Percentiles rank a stretch among this genome's conserved stretches.
Conservation (phyloP, 257 asterid species). For the Przewalskia tangutica region DNA sequence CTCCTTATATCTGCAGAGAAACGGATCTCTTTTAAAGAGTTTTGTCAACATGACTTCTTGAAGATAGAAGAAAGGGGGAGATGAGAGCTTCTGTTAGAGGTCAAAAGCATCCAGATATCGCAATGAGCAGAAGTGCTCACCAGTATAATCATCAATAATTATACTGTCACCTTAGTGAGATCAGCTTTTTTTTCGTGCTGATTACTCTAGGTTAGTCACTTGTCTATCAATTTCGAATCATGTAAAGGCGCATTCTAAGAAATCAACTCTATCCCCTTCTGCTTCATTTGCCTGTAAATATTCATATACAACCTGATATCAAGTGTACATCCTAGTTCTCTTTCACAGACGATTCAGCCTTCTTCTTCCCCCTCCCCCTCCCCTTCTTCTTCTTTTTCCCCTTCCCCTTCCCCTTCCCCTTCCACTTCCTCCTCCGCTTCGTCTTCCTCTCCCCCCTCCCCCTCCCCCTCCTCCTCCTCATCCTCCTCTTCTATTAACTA, state of each 20-base stretch:
- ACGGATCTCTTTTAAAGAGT: conserved; percentile 41
- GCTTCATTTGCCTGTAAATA: neutral
- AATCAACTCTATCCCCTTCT: neutral
- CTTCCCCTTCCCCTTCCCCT: too few species aligned
- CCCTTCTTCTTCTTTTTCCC: too few species aligned
- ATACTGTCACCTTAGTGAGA: neutral
- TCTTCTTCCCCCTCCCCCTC: too few species aligned
- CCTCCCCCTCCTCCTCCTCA: too few species aligned
- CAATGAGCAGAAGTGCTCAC: neutral
- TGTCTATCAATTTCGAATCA: neutral
- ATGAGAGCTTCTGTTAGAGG: neutral
- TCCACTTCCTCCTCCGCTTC: too few species aligned
- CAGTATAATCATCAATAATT: neutral
- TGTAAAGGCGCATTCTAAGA: neutral
- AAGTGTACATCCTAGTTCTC: neutral
- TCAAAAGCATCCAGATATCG: neutral
- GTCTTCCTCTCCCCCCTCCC: too few species aligned
- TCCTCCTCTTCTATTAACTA: neutral
- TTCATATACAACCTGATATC: neutral
- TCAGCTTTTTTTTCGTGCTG: neutral
- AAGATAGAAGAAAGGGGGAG: neutral
- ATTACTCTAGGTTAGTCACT: neutral
- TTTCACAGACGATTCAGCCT: neutral
- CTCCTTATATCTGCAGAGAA: conserved; percentile 25
- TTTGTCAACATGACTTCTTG: conserved; percentile 28